Evolutionary conservation across 2,329 filamentous ascomycete genomes (phyloP).

Genomic region (Hypoxylon sp.): DNA sequence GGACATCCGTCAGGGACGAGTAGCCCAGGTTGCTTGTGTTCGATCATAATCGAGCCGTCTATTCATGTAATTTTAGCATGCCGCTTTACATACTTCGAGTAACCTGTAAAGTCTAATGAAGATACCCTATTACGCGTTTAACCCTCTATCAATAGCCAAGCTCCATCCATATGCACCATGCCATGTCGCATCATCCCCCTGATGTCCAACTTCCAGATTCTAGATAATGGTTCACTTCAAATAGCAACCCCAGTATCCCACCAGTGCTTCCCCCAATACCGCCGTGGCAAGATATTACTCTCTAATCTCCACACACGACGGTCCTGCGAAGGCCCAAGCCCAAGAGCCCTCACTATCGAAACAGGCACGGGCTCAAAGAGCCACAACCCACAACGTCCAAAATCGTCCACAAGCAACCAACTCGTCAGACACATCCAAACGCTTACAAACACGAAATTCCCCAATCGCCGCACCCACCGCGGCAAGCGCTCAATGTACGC

Average conservation of each 20-base stretch:
- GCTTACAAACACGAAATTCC: conserved; percentile 74
- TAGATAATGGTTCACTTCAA: conserved; percentile 37
- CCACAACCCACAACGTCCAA: conserved; percentile 81
- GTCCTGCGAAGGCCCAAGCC: conserved; percentile 73
- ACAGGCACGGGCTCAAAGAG: conserved; percentile 85
- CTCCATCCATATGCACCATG: conserved; percentile 12
- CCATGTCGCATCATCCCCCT: not conserved
- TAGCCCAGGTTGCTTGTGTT: conserved; percentile 36
- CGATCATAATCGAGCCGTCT: not conserved
- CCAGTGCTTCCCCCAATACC: conserved; percentile 75
- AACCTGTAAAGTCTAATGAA: conserved; percentile 14
- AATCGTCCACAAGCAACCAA: conserved; percentile 79
- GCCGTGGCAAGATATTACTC: conserved; percentile 64
- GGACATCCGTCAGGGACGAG: conserved; percentile 51
- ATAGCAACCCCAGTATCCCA: conserved; percentile 64
- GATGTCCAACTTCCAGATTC: not conserved
- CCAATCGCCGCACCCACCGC: conserved; percentile 61
- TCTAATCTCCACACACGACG: conserved; percentile 70
- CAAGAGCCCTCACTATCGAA: conserved; percentile 76
- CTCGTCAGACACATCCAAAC: conserved; percentile 79
- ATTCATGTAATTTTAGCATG: not conserved
- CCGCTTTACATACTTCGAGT: conserved; percentile 3
- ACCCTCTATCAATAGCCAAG: not conserved
- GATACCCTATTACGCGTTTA: conserved; percentile 12
- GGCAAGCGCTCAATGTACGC: conserved; percentile 57